Conservation (phyloP, 371 early-diverging fungal genomes). For the Syncephalastrum racemosum region DNA sequence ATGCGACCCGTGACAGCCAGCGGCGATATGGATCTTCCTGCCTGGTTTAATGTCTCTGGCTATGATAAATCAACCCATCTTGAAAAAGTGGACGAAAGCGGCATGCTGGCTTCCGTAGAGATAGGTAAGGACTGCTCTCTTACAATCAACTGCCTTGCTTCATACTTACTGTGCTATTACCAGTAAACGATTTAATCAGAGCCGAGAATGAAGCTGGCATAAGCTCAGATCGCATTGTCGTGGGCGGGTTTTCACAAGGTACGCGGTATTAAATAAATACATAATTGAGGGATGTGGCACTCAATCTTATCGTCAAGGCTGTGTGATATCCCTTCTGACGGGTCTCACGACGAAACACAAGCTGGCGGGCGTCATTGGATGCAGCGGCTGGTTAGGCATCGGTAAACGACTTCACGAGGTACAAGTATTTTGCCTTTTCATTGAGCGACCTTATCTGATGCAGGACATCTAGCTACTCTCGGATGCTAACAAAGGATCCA, state of each 20-base stretch:
- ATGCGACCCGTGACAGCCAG: constrained; percentile 7
- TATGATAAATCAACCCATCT: constrained; percentile 47
- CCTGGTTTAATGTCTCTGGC: constrained; percentile 79
- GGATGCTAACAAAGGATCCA: constrained; percentile 53
- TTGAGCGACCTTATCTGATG: not conserved
- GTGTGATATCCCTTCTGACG: constrained; percentile 74
- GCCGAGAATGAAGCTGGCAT: constrained; percentile 81
- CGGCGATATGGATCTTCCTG: constrained; percentile 10
- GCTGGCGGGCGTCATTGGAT: constrained; percentile 59
- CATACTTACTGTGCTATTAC: no score
- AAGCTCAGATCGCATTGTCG: constrained; percentile 79
- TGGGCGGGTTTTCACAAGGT: constrained; percentile 97
- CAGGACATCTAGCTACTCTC: constrained; percentile 1
- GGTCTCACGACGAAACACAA: constrained; percentile 74
- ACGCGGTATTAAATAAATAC: constrained; percentile 3
- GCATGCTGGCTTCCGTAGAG: constrained; percentile 67
- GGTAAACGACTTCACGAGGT: constrained; percentile 55
- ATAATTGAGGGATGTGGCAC: no score
- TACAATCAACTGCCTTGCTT: no score
- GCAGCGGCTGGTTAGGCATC: constrained; percentile 85
- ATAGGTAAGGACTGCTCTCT: constrained; percentile 33
- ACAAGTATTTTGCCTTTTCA: constrained; percentile 8
- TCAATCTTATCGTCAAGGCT: constrained; percentile 27
- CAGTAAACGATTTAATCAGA: constrained; percentile 72
- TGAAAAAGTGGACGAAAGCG: constrained; percentile 72